Percentiles rank a stretch among this genome's conserved stretches.
phyloP scores from a whole-genome alignment of 352 stramenopile genomes.

The Globisporangium irregulare region DNA sequence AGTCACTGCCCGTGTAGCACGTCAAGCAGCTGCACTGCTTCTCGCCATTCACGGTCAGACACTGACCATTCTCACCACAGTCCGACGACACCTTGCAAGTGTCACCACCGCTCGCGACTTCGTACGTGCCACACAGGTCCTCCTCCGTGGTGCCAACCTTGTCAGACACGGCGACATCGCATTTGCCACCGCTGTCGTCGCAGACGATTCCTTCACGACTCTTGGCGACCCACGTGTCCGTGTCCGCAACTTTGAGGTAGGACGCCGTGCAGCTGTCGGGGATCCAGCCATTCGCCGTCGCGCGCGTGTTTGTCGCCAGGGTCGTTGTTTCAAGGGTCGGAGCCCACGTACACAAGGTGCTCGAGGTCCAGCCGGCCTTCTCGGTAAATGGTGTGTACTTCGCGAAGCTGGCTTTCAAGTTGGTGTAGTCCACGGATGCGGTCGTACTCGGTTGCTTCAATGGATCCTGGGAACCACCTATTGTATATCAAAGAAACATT shows the following conservation, averaged over 20 bases:
- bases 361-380: conserved; percentile 47
- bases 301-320: conserved; percentile 50
- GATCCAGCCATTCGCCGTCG: conserved; percentile 62
- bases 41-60: conserved; percentile 51
- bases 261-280: conserved; percentile 49
- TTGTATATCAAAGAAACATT: neutral
- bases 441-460: conserved; percentile 58
- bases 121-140: conserved; percentile 70
- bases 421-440: conserved; percentile 61
- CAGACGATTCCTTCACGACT: conserved; percentile 74
- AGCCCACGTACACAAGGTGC: conserved; percentile 62
- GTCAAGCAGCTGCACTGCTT: conserved; percentile 70
- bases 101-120: conserved; percentile 57
- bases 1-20: conserved; percentile 78
- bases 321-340: conserved; percentile 55
- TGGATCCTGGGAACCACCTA: conserved; percentile 44
- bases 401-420: conserved; percentile 65
- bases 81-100: conserved; percentile 63
- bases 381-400: conserved; percentile 51
- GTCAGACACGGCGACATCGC: conserved; percentile 54
- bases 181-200: conserved; percentile 54
- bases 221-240: conserved; percentile 70
- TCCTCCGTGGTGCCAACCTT: conserved; percentile 68
- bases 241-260: conserved; percentile 49
- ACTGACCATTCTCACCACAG: conserved; percentile 77